Evolutionary conservation across 208 protist species (phyloP).

Genomic region (Trypanosomatidae sp.): DNA sequence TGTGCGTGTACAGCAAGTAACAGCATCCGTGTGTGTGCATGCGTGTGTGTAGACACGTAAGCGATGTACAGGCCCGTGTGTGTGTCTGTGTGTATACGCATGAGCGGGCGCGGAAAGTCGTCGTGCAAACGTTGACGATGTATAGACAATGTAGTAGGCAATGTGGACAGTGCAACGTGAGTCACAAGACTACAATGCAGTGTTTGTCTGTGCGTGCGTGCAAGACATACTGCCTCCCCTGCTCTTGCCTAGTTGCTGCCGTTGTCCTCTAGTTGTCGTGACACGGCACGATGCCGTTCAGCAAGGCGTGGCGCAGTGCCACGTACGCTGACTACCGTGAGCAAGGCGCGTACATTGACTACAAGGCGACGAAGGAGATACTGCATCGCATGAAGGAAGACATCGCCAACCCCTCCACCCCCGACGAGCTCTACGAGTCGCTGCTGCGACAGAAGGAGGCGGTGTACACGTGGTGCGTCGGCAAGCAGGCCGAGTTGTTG

Average conservation of each 20-base stretch:
- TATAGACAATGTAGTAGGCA: too few species aligned
- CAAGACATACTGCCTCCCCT: too few species aligned
- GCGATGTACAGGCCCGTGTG: background rate
- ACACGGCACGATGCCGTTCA: slow-evolving; percentile 65
- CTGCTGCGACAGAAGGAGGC: slow-evolving; percentile 48
- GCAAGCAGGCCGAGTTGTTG: slow-evolving; percentile 48
- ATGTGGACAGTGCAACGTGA: too few species aligned
- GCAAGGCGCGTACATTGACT: slow-evolving; percentile 68
- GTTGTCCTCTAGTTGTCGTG: too few species aligned
- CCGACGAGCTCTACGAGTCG: slow-evolving; percentile 62
- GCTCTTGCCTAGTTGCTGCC: too few species aligned
- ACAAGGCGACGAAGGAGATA: slow-evolving; percentile 80
- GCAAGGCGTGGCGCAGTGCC: slow-evolving; percentile 70
- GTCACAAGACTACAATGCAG: too few species aligned
- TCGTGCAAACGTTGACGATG: too few species aligned
- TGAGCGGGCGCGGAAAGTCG: too few species aligned
- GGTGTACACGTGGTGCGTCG: slow-evolving; percentile 60
- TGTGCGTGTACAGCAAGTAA: background rate
- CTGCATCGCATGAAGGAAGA: slow-evolving; percentile 81
- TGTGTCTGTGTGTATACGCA: too few species aligned
- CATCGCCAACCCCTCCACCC: slow-evolving; percentile 66
- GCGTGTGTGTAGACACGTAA: background rate
- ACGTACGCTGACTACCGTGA: slow-evolving; percentile 79
- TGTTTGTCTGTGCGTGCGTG: too few species aligned
- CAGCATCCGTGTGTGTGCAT: background rate